Conservation (phyloP, 495 filamentous ascomycete species). For the Aspergillus nidulans region DNA sequence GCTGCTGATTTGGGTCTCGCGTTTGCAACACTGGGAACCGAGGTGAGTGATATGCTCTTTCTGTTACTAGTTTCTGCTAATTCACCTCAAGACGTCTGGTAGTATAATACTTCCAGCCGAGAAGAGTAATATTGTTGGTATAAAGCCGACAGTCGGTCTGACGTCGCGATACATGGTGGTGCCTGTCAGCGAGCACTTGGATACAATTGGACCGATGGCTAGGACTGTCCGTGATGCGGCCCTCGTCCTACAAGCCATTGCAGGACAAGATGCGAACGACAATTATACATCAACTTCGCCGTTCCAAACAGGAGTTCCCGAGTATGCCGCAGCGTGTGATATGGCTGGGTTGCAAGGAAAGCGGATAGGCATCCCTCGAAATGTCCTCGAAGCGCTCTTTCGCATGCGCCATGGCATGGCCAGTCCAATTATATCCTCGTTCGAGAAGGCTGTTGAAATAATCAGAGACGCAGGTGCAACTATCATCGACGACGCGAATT, state of each 20-base stretch:
- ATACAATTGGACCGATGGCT: conserved; percentile 64
- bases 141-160: conserved; percentile 69
- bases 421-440: conserved; percentile 35
- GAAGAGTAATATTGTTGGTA: conserved; percentile 53
- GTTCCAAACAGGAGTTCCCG: conserved; percentile 33
- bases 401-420: conserved; percentile 7
- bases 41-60: conserved; percentile 27
- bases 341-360: conserved; percentile 41
- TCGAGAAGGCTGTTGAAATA: conserved; percentile 38
- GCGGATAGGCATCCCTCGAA: conserved; percentile 50
- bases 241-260: conserved; percentile 59
- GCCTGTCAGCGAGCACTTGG: conserved; percentile 58
- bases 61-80: conserved; percentile 1
- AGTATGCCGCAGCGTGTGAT: conserved; percentile 51
- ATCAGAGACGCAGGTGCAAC: conserved; percentile 46
- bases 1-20: conserved; percentile 46
- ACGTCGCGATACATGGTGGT: conserved; percentile 59
- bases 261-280: conserved; percentile 42
- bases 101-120: conserved; percentile 51
- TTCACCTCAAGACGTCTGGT: conserved; percentile 40
- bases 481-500: conserved; percentile 50
- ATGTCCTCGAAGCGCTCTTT: conserved; percentile 29
- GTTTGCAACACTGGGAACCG: conserved; percentile 46
- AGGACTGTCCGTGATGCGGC: conserved; percentile 64
- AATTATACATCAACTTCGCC: conserved; percentile 54